phyloP scores from a whole-genome alignment of 1,139 yeast genomes.

The Ogataea hybrid region DNA sequence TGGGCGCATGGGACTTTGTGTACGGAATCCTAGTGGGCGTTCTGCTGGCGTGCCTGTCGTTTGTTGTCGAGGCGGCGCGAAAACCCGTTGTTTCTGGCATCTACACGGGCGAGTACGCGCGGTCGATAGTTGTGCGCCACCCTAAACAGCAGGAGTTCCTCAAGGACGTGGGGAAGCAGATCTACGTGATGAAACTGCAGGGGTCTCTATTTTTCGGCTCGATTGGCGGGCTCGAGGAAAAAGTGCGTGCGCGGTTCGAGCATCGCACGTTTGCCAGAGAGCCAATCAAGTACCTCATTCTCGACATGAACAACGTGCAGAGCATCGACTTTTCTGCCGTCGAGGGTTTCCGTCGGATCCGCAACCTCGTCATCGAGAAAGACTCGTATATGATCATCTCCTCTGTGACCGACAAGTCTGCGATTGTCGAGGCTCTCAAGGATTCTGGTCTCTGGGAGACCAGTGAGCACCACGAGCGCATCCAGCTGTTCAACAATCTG shows the following conservation, averaged over 20 bases:
- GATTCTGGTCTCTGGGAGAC: conserved; percentile 72
- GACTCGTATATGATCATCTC: conserved; percentile 73
- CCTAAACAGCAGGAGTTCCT: conserved; percentile 86
- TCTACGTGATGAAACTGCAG: conserved; percentile 79
- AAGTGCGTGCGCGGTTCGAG: conserved; percentile 66
- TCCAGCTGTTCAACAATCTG: conserved; percentile 68
- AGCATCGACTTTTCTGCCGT: conserved; percentile 93
- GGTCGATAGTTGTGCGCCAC: conserved; percentile 91
- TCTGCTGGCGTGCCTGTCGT: conserved; percentile 84
- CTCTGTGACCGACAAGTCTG: conserved; percentile 64
- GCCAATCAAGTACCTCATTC: conserved; percentile 73
- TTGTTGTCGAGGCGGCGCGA: conserved; percentile 87
- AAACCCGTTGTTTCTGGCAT: conserved; percentile 79
- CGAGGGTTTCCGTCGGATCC: conserved; percentile 88
- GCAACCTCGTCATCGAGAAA: conserved; percentile 70
- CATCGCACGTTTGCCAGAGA: conserved; percentile 45
- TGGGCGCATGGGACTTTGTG: conserved; percentile 97
- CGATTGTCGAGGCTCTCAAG: conserved; percentile 58
- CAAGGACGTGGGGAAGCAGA: conserved; percentile 85
- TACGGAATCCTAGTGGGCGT: conserved; percentile 90
- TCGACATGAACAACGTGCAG: conserved; percentile 80
- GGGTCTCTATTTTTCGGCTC: conserved; percentile 94
- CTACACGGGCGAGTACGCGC: conserved; percentile 83
- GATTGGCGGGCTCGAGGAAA: conserved; percentile 83
- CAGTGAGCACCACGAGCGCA: conserved; percentile 38